Percentiles rank a stretch among this genome's conserved stretches.
Conservation (phyloP, 352 stramenopile species). For the Globisporangium paroecandrum region DNA sequence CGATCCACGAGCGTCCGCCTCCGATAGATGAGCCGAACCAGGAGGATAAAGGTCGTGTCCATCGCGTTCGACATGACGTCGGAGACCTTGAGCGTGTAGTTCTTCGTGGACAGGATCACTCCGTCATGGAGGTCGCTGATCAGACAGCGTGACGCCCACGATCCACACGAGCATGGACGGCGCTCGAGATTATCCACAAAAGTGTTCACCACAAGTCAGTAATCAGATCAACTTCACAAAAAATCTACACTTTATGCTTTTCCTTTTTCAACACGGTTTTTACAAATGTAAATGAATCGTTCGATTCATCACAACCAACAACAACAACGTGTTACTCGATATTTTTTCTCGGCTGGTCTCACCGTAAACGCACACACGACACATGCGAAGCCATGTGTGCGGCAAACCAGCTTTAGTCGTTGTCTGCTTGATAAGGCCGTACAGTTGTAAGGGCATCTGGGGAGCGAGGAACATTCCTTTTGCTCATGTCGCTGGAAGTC, state of each 20-base stretch:
- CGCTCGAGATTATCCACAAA: neutral
- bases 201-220: no score
- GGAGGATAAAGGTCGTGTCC: constrained; percentile 12
- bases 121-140: constrained; percentile 6
- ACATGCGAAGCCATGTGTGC: neutral
- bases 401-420: neutral
- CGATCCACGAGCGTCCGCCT: neutral
- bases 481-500: neutral
- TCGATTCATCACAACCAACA: no score
- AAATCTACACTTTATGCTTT: no score
- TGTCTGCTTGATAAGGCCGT: neutral
- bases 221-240: no score
- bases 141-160: neutral
- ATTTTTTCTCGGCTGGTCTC: no score
- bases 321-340: no score
- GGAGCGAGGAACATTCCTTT: neutral
- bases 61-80: constrained; percentile 16
- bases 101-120: neutral
- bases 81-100: neutral
- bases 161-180: neutral
- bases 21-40: constrained; percentile 8
- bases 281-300: no score
- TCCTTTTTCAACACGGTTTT: no score
- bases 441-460: neutral
- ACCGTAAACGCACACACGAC: neutral